phyloP scores from a whole-genome alignment of 768 basidiomycete species.

The Phylloporus rhodoxanthus region DNA sequence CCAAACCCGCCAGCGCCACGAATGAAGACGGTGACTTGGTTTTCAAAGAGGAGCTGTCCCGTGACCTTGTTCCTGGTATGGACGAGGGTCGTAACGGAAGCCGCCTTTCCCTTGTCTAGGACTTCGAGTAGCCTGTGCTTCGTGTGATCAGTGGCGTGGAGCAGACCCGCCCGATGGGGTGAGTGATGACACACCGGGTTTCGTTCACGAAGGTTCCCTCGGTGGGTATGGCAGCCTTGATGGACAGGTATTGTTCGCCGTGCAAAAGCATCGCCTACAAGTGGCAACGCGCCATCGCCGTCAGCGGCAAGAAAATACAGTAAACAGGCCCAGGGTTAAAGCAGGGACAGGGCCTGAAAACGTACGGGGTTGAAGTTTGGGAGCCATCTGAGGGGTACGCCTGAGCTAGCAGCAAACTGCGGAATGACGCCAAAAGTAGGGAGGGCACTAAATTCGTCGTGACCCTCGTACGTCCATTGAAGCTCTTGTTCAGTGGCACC shows the following conservation, averaged over 20 bases:
- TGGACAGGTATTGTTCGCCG: conserved; percentile 91
- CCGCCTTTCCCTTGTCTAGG: conserved; percentile 89
- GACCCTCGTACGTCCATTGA: conserved; percentile 85
- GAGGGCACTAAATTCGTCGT: conserved; percentile 78
- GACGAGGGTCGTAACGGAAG: conserved; percentile 74
- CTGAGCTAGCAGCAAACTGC: conserved; percentile 70
- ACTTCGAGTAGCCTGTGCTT: conserved; percentile 65
- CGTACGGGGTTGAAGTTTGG: conserved; percentile 91
- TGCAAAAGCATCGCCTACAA: conserved; percentile 89
- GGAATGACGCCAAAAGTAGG: conserved; percentile 97
- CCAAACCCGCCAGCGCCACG: conserved; percentile 96
- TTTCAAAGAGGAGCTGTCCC: conserved; percentile 84
- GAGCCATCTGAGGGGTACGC: conserved; percentile 74
- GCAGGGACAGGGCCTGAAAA: not conserved
- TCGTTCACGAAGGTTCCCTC: conserved; percentile 73
- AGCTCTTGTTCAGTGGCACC: conserved; percentile 92
- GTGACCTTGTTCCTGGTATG: conserved; percentile 75
- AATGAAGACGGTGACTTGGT: conserved; percentile 86
- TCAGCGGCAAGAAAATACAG: not conserved
- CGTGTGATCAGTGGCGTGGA: conserved; percentile 5
- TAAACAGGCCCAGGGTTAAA: not conserved
- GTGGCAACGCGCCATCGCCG: not conserved
- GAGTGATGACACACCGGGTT: conserved; percentile 45
- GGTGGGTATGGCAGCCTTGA: conserved; percentile 83
- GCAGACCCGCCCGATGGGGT: not conserved